Base-by-base conservation (phyloP, 257 asterid species). In the Perilla frutescens region DNA sequence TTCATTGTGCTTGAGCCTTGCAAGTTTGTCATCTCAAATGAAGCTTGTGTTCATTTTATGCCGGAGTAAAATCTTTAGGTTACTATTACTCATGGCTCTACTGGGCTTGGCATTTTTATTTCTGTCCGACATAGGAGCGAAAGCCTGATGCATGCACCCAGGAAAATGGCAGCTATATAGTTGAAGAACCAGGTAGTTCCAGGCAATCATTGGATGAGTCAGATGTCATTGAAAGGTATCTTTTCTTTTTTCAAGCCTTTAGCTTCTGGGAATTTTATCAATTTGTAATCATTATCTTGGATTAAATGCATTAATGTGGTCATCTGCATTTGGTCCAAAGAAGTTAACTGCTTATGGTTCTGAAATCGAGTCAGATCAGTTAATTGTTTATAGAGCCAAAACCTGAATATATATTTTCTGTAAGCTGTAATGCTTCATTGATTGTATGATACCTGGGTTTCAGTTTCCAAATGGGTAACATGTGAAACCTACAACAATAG, bases 141-240 rank as follows among this genome's bases (percentile, higher is more conserved):
- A 81, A 62, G 72, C 49, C 82, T 71, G 89, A 81, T 67, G 51
- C 71, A 37, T 73, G 62, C 64, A 73, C 69, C 81, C 93, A 77
- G 79, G 96, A 86, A 72, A 88, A 76, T 75, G 91, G 76, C 54
- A 74, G 56, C 81, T 71, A 73, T 44, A 54, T 78, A 67, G 84
- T 62, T 78, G 95, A 84, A 81, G 83, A 82, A 80, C 60, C 86
- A 76, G 82, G 76, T 66, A 76, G 81, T 63, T 80, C 85, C 66
- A 76, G 87, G 20, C 84, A 72, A 72, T 51, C 80, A 48, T 74
- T 49, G 70, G 90, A 84, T 61, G 89, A 82, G 67, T 80, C 76
- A 11, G 83, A 70, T 74, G 67, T 73, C 66, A 55, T 12, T 34
- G 96, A 85, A 84, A 91, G 97, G 96, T 91, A 82, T 43, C 45